phyloP scores from a whole-genome alignment of 495 filamentous ascomycete species.

The Neurospora sublineolata region DNA sequence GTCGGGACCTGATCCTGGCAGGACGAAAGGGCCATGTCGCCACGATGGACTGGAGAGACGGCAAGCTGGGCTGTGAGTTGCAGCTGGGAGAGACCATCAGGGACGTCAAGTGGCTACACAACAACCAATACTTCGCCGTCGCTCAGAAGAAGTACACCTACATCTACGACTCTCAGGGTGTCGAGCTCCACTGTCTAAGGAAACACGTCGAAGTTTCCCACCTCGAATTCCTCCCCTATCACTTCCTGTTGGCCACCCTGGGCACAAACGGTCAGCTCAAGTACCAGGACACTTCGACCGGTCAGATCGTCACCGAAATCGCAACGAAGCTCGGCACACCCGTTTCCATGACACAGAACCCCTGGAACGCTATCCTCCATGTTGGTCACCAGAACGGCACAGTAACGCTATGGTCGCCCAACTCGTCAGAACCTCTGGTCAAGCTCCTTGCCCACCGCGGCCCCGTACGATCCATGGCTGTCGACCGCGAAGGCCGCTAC shows the following conservation, averaged over 20 bases:
- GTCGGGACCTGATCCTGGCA: conserved; percentile 69
- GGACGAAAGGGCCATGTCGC: conserved; percentile 92
- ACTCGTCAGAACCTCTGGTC: conserved; percentile 70
- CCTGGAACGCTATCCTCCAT: conserved; percentile 81
- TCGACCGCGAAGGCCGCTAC: conserved; percentile 85
- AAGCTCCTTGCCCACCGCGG: conserved; percentile 92
- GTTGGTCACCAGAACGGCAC: conserved; percentile 89
- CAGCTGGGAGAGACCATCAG: conserved; percentile 82
- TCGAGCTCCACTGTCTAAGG: conserved; percentile 81
- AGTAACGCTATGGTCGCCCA: conserved; percentile 94
- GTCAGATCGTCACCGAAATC: conserved; percentile 70
- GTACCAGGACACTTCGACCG: conserved; percentile 92
- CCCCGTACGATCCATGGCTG: conserved; percentile 74
- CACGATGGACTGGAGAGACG: conserved; percentile 91
- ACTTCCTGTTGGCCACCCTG: conserved; percentile 83
- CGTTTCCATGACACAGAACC: conserved; percentile 76
- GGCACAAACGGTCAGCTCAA: conserved; percentile 77
- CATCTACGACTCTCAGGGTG: conserved; percentile 83
- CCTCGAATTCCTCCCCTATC: conserved; percentile 93
- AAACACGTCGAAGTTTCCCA: conserved; percentile 87
- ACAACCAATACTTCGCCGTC: conserved; percentile 92
- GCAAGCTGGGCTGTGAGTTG: conserved; percentile 80
- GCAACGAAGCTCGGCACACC: conserved; percentile 75
- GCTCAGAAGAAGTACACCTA: conserved; percentile 90
- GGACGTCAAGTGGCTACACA: conserved; percentile 88